phyloP scores from a whole-genome alignment of 2,329 filamentous ascomycete species.

The Mycogone perniciosa region DNA sequence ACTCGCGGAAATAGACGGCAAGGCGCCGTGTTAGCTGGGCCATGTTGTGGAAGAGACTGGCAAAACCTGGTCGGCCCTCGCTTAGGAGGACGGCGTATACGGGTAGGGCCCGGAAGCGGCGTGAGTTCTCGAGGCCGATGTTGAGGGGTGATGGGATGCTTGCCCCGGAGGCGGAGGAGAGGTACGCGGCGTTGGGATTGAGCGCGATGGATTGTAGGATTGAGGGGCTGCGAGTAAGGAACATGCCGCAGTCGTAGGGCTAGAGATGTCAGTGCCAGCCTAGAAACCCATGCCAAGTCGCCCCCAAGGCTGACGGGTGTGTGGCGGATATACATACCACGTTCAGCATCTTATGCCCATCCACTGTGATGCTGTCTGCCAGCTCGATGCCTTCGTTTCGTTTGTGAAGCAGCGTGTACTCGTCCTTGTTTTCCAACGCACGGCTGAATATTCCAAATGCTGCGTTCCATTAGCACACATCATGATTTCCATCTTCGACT shows the following conservation, averaged over 20 bases:
- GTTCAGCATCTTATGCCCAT: slow-evolving; percentile 89
- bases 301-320: background rate
- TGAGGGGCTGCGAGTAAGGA: slow-evolving; percentile 62
- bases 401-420: slow-evolving; percentile 49
- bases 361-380: slow-evolving; percentile 80
- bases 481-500: no score
- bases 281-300: slow-evolving; percentile 8
- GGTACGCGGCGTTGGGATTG: slow-evolving; percentile 82
- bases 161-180: slow-evolving; percentile 39
- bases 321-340: slow-evolving; percentile 47
- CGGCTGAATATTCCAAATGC: slow-evolving; percentile 83
- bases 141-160: slow-evolving; percentile 75
- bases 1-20: slow-evolving; percentile 54
- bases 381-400: slow-evolving; percentile 63
- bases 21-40: slow-evolving; percentile 63
- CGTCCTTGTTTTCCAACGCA: slow-evolving; percentile 48
- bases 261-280: slow-evolving; percentile 20
- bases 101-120: slow-evolving; percentile 84
- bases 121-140: slow-evolving; percentile 83
- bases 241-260: slow-evolving; percentile 90
- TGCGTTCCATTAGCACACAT: slow-evolving; percentile 13
- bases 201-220: slow-evolving; percentile 60
- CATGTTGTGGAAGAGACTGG: slow-evolving; percentile 64
- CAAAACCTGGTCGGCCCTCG: slow-evolving; percentile 65
- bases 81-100: slow-evolving; percentile 74